These are phyloP conservation scores for Pilatotrama ljubarskyi DNA, from an alignment of 768 basidiomycete genomes.

Conservation along the genomic window DNA sequence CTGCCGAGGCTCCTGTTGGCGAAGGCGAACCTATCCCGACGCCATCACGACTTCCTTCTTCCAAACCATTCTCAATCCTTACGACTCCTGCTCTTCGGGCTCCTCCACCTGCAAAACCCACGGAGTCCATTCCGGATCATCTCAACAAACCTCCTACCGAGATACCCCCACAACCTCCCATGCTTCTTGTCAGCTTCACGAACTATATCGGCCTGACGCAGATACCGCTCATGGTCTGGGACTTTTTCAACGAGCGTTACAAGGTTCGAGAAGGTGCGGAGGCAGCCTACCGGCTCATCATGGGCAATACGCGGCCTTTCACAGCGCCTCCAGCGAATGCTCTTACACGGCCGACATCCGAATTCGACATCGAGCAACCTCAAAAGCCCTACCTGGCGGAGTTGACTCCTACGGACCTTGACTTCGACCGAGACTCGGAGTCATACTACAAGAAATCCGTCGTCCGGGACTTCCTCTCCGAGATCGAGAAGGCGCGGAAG, in stretches of 20 bases:
- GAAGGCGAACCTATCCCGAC: slow-evolving; percentile 46
- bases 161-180: slow-evolving; percentile 75
- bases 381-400: slow-evolving; percentile 22
- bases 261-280: slow-evolving; percentile 82
- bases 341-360: slow-evolving; percentile 19
- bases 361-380: slow-evolving; percentile 29
- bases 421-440: slow-evolving; percentile 72
- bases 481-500: slow-evolving; percentile 67
- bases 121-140: slow-evolving; percentile 27
- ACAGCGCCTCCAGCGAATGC: slow-evolving; percentile 30
- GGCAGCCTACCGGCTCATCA: slow-evolving; percentile 75
- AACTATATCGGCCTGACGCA: slow-evolving; percentile 81
- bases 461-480: slow-evolving; percentile 44
- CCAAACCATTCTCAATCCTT: slow-evolving; percentile 31
- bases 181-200: slow-evolving; percentile 73
- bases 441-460: slow-evolving; percentile 66
- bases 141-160: slow-evolving; percentile 50
- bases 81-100: slow-evolving; percentile 30
- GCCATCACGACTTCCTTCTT: slow-evolving; percentile 37
- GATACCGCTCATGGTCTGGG: slow-evolving; percentile 88
- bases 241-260: slow-evolving; percentile 86
- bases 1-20: slow-evolving; percentile 30
- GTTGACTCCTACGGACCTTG: slow-evolving; percentile 53
- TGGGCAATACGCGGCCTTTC: slow-evolving; percentile 62
- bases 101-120: slow-evolving; percentile 24